Evolutionary conservation across 176 grass and related monocot species (phyloP), one percentile per base, ranked within the genome.

Genomic region (Oryza rufipogon): DNA sequence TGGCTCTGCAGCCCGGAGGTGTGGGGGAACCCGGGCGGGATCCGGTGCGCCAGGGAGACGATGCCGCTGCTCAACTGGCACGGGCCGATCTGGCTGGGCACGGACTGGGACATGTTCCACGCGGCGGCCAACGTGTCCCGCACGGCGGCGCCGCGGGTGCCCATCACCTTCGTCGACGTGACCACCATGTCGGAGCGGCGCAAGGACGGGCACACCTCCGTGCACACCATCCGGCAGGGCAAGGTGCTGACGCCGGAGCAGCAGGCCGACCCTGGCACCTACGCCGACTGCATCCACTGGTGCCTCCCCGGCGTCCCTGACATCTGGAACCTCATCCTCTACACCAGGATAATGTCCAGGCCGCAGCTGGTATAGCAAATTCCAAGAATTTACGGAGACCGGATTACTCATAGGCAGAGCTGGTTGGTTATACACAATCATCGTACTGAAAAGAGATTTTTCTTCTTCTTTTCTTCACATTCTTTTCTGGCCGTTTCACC

Each of bases 211-310:
- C 94, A 97, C 88, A 92, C 94, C 36, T 94, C 92, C 1, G 94
- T 97, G 61, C 83, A 97, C 90, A 97, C 94, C 83, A 92, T 94
- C 25, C 73, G 92, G 45, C 92, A 94, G 75, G 94, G 94, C 1
- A 78, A 87, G 70, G 32, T 97, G 71, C 69, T 97, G 14, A 91
- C 92, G 9, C 87, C 89, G 26, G 90, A 94, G 81, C 90, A 97
- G 64, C 76, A 95, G 80, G 93, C 96, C 0, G 91, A 98, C 79
- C 96, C 93, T 1, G 13, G 38, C n/a, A 94, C 77, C 47, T 98
- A 91, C 73, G 96, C 96, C 19, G 96, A 98, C 84, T 98, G 96
- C 87, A 93, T 98, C 77, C 96, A 98, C 76, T 98, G 96, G 96
- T 98, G 96, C 82, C 89, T 98, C 36, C 96, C 97, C 32, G 97